Evolutionary conservation across 331 rosid species (phyloP).

Genomic region (Dryas integrifolia): DNA sequence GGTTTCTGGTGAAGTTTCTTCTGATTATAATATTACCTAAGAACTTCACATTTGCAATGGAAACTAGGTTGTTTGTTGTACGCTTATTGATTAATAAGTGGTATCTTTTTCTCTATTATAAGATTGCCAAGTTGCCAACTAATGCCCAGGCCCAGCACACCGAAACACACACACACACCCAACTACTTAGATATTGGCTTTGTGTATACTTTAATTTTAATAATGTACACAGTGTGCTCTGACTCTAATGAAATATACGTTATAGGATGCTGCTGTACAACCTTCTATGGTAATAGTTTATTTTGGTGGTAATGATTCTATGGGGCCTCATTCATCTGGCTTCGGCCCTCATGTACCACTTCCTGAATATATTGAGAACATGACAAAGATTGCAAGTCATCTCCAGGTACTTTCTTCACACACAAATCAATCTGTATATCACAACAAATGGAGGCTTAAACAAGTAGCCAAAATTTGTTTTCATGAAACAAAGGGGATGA

Average conservation of each 20-base stretch:
- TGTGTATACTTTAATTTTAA: background rate
- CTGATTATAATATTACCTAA: background rate
- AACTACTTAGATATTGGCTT: background rate
- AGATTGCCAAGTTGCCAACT: background rate
- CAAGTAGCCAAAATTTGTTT: background rate
- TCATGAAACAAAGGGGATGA: background rate
- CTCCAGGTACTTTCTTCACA: conserved; percentile 56
- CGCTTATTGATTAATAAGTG: background rate
- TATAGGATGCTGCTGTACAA: conserved; percentile 78
- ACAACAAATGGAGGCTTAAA: no score
- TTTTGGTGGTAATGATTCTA: conserved; percentile 95
- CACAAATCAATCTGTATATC: background rate
- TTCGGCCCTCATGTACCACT: conserved; percentile 96
- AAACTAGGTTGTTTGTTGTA: background rate
- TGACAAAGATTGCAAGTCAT: conserved; percentile 71
- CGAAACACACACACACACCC: background rate
- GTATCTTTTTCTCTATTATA: background rate
- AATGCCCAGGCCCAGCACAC: no score
- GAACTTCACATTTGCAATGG: background rate
- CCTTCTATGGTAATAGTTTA: conserved; percentile 91
- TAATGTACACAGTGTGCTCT: background rate
- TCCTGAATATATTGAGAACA: conserved; percentile 67
- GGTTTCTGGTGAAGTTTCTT: background rate
- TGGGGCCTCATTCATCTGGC: conserved; percentile 90
- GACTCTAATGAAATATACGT: conserved; percentile 16